Evolutionary conservation across 805 yeast species (phyloP).

Genomic region (Cyberlindnera misumaiensis): DNA sequence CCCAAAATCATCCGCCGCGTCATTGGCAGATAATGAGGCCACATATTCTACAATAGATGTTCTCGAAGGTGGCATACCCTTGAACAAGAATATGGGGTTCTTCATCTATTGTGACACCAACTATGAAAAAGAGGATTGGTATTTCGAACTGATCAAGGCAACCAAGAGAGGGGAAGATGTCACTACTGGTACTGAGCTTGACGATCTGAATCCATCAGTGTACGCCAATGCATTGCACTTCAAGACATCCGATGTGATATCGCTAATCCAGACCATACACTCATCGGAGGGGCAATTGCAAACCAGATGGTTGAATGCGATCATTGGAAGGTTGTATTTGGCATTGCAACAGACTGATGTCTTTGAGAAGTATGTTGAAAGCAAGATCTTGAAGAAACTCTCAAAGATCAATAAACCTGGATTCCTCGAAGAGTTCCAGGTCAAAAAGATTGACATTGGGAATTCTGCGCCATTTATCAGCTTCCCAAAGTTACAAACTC

Average conservation of each 20-base stretch:
- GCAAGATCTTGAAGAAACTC: constrained; percentile 62
- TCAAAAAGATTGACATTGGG: constrained; percentile 70
- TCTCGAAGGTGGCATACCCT: constrained; percentile 17
- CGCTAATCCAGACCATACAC: constrained; percentile 68
- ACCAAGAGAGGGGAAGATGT: constrained; percentile 37
- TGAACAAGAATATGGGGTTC: constrained; percentile 32
- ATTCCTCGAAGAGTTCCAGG: constrained; percentile 75
- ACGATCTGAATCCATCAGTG: constrained; percentile 46
- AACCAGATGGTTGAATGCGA: constrained; percentile 86
- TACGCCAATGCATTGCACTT: constrained; percentile 72
- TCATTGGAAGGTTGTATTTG: constrained; percentile 76
- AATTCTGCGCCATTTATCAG: constrained; percentile 74
- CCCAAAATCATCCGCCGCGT: constrained; percentile 28
- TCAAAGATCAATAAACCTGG: constrained; percentile 81
- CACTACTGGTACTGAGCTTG: constrained; percentile 19
- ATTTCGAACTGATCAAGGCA: constrained; percentile 76
- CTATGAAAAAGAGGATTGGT: constrained; percentile 88
- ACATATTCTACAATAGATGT: constrained; percentile 17
- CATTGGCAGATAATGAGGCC: constrained; percentile 6
- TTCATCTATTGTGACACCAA: constrained; percentile 74
- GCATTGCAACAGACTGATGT: constrained; percentile 66
- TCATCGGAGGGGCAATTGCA: constrained; percentile 79
- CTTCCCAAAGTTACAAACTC: constrained; percentile 57
- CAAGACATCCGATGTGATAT: constrained; percentile 63
- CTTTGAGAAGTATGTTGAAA: constrained; percentile 50